Base-by-base conservation (phyloP, 192 early-diverging fungal genomes). In the Podila verticillata region DNA sequence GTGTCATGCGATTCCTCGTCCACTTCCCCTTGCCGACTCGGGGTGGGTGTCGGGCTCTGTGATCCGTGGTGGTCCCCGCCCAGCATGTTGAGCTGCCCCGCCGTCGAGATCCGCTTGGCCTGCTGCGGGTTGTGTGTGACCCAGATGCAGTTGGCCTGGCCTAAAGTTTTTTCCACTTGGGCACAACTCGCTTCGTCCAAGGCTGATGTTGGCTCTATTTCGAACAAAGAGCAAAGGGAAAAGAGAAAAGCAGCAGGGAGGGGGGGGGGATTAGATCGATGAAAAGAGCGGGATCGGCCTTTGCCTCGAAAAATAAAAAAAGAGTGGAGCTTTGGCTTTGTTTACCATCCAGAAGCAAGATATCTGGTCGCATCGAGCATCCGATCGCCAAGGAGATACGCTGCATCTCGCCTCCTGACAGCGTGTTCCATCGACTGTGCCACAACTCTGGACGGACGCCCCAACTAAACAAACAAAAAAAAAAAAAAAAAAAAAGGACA, bases 331-430 rank as follows among this genome's bases (percentile, higher is more conserved):
- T n/a, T n/a, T n/a, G 47, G 17, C 48, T 22, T 35, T 12, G 22
- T 35, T 61, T 87, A 90, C 92, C 92, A 81, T 97, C 95, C 7
- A 97, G 85, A 28, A 97, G 78, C 65, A 97, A 70, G 31, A 96
- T 83, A 22, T 92, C 84, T 5, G 96, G 94, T 10, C 90, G 87
- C 61, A 91, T 87, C 15, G 95, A 87, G 22, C 94, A 74, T 20
- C 92, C 95, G 63, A 97, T 92, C 1, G 96, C 96, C 28, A 97
- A 74, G 0, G 91, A 84, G 63, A 92, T 88, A 19, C 96, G 89
- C 69, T 97, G 96, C 68, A 90, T 89, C 82, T 97, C 95, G 56
- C 95, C 96, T 32, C 96, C 96, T 19, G 93, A 95, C 17, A 97
- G 78, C 22, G 87, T 90, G 28, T 84, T 86, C 92, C 93, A 97